Conservation (phyloP, 2,329 filamentous ascomycete genomes). For the Pseudogymnoascus sp. region DNA sequence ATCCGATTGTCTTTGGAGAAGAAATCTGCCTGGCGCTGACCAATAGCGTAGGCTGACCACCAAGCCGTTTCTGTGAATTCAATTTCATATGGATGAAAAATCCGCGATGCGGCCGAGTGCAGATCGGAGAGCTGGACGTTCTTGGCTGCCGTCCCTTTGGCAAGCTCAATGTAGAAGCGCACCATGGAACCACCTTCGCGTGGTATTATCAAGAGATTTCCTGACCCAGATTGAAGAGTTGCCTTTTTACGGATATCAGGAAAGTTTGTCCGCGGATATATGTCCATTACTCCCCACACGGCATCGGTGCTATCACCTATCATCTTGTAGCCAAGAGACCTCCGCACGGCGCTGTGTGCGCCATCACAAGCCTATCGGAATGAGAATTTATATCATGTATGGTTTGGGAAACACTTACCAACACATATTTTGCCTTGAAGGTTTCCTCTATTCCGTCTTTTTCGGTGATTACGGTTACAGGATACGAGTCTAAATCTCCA, state of each 20-base stretch:
- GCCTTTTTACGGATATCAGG: constrained; percentile 53
- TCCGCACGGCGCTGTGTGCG: constrained; percentile 41
- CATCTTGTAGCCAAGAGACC: constrained; percentile 46
- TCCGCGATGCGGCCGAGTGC: constrained; percentile 39
- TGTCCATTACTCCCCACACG: constrained; percentile 50
- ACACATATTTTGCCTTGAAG: constrained; percentile 42
- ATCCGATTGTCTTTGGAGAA: constrained; percentile 47
- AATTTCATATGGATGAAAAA: constrained; percentile 21
- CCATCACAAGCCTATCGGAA: constrained; percentile 31
- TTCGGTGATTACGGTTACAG: constrained; percentile 32
- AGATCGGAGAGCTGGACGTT: constrained; percentile 46
- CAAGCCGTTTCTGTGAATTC: constrained; percentile 30
- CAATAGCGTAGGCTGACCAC: constrained; percentile 52
- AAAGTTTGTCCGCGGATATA: constrained; percentile 44
- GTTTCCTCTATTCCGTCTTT: constrained; percentile 33
- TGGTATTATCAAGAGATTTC: constrained; percentile 54
- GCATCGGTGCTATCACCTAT: constrained; percentile 49
- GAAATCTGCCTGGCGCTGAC: constrained; percentile 49
- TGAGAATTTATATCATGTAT: constrained; percentile 19
- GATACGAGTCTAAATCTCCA: background rate
- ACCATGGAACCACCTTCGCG: constrained; percentile 47
- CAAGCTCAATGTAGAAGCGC: constrained; percentile 54
- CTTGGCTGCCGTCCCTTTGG: constrained; percentile 43
- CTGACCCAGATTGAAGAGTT: constrained; percentile 44
- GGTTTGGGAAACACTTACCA: constrained; percentile 33